Evolutionary conservation across 345 rosid genomes (phyloP).

Genomic region (Geranium rotundifolium): DNA sequence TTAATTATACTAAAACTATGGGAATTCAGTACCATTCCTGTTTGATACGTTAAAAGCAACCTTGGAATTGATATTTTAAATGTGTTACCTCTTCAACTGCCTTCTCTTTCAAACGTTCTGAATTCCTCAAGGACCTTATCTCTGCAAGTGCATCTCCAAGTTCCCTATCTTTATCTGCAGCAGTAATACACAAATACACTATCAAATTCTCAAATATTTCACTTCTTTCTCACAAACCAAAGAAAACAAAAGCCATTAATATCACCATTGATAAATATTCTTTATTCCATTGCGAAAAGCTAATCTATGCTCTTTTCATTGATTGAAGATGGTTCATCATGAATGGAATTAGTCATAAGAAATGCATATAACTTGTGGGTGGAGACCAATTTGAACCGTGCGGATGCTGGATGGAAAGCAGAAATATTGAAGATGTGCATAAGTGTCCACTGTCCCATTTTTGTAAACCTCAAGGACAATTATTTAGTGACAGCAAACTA

Average conservation of each 20-base stretch:
- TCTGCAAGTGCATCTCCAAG: constrained; percentile 35
- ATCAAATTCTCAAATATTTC: neutral
- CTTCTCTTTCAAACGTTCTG: constrained; percentile 31
- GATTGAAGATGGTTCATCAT: neutral
- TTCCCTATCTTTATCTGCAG: constrained; percentile 37
- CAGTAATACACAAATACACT: neutral
- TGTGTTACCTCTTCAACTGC: constrained; percentile 36
- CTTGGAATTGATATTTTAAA: neutral
- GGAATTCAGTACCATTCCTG: too few species aligned
- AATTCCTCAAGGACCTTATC: constrained; percentile 27
- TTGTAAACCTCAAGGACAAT: too few species aligned
- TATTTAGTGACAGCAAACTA: too few species aligned
- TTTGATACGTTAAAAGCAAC: neutral
- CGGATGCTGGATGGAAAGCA: neutral
- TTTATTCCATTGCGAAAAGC: neutral
- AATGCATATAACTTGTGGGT: neutral
- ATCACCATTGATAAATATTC: too few species aligned
- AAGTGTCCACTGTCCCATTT: too few species aligned
- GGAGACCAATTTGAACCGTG: neutral
- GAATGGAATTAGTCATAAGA: neutral
- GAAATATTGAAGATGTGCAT: neutral
- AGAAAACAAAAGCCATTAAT: too few species aligned
- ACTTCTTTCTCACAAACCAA: too few species aligned
- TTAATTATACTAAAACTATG: too few species aligned
- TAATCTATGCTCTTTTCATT: neutral